Percentiles rank a stretch among this genome's conserved stretches.
Conservation (phyloP, 768 basidiomycete genomes). For the Pleurotus cornucopiae region DNA sequence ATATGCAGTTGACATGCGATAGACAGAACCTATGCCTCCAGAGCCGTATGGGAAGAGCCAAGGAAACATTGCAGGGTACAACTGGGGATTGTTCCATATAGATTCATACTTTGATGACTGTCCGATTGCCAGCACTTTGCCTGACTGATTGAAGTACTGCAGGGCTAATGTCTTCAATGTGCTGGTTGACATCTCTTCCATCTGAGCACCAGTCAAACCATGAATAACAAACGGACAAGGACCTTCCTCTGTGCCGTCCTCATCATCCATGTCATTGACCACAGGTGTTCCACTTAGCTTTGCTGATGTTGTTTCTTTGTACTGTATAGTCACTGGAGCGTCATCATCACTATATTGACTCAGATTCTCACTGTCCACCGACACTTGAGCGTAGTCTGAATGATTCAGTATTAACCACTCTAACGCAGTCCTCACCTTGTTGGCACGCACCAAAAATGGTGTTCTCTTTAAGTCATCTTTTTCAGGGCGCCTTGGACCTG, state of each 20-base stretch:
- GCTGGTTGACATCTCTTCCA: conserved; percentile 9
- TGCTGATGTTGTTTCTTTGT: conserved; percentile 14
- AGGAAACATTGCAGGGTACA: conserved; percentile 34
- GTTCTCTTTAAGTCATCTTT: conserved; percentile 20
- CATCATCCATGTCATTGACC: conserved; percentile 18
- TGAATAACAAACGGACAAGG: conserved; percentile 23
- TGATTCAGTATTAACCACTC: conserved; percentile 34
- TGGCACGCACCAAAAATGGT: conserved; percentile 23
- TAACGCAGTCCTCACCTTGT: conserved; percentile 21
- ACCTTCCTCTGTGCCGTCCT: conserved; percentile 17
- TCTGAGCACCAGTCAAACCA: conserved; percentile 17
- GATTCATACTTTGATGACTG: conserved; percentile 21
- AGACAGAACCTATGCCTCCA: conserved; percentile 26
- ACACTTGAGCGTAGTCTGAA: conserved; percentile 24
- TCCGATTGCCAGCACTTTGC: conserved; percentile 24
- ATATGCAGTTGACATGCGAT: conserved; percentile 12
- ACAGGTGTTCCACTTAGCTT: conserved; percentile 20
- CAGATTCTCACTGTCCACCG: conserved; percentile 23
- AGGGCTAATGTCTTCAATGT: conserved; percentile 20
- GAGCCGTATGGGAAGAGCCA: conserved; percentile 38
- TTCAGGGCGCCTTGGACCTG: conserved; percentile 21
- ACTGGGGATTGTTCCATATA: conserved; percentile 27
- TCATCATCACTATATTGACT: conserved; percentile 16
- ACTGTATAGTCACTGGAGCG: conserved; percentile 21
- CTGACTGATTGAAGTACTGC: conserved; percentile 20